Conservation (phyloP, 1,139 yeast species). For the Candida tetrigidarum region DNA sequence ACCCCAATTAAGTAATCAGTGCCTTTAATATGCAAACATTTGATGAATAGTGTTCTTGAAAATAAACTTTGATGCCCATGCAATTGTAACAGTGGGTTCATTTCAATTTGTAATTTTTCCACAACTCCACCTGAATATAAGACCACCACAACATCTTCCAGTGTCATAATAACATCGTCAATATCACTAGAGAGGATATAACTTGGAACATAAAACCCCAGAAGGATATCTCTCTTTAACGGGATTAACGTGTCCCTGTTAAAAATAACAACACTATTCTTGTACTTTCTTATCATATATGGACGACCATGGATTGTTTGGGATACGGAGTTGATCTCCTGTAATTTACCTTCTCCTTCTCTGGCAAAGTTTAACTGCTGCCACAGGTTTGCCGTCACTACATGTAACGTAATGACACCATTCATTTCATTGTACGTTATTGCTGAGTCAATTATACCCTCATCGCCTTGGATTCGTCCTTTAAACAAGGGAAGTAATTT, state of each 20-base stretch:
- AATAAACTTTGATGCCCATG: constrained; percentile 7
- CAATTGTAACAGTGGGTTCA: neutral
- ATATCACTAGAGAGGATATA: neutral
- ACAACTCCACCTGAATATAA: constrained; percentile 3
- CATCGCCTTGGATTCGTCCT: neutral
- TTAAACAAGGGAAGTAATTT: neutral
- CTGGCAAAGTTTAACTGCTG: neutral
- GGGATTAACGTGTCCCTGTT: neutral
- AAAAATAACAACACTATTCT: constrained; percentile 3
- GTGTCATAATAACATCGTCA: neutral
- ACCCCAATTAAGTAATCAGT: constrained; percentile 10
- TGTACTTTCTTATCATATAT: constrained; percentile 4
- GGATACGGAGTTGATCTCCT: neutral
- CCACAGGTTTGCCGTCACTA: neutral
- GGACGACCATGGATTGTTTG: neutral
- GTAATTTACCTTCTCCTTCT: neutral
- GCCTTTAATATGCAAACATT: constrained; percentile 8
- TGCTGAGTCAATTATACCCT: neutral
- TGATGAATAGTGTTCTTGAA: constrained; percentile 11
- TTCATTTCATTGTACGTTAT: neutral
- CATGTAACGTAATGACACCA: neutral
- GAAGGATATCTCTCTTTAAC: constrained; percentile 7
- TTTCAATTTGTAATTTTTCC: constrained; percentile 3
- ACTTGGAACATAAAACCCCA: constrained; percentile 8
- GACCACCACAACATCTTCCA: neutral